Evolutionary conservation across 495 filamentous ascomycete genomes (phyloP).

Genomic region (Aspergillus campestris): DNA sequence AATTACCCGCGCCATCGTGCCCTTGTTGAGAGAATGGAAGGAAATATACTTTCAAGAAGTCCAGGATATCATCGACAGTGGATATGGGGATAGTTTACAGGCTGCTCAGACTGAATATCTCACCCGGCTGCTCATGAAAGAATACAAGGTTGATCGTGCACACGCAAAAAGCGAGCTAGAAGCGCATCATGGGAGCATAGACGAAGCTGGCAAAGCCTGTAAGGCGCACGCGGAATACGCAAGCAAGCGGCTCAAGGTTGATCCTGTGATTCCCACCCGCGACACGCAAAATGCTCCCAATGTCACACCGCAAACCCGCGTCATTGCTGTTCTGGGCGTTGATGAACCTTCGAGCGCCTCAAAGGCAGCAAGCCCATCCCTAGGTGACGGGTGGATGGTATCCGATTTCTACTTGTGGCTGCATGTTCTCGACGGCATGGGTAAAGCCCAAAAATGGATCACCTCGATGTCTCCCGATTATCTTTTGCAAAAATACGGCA

Average conservation of each 20-base stretch:
- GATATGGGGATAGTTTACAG: no score
- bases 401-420: conserved; percentile 11
- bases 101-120: conserved; percentile 1
- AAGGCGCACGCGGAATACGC: neutral
- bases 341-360: neutral
- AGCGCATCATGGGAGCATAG: neutral
- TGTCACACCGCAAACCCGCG: conserved; percentile 3
- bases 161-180: conserved; percentile 1
- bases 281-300: conserved; percentile 5
- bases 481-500: conserved; percentile 5
- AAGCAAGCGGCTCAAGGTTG: neutral
- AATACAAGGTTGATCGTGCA: conserved; percentile 1
- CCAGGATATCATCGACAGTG: no score
- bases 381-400: conserved; percentile 11
- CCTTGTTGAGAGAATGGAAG: no score
- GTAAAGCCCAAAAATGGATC: conserved; percentile 6
- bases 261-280: conserved; percentile 4
- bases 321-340: conserved; percentile 5
- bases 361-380: conserved; percentile 1
- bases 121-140: conserved; percentile 1
- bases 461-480: conserved; percentile 1
- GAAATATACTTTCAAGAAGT: no score
- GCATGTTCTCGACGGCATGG: conserved; percentile 7
- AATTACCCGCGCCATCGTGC: no score
- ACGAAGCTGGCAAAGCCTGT: conserved; percentile 4